Conservation (phyloP, 2,329 filamentous ascomycete genomes). For the Cryphonectria japonica region DNA sequence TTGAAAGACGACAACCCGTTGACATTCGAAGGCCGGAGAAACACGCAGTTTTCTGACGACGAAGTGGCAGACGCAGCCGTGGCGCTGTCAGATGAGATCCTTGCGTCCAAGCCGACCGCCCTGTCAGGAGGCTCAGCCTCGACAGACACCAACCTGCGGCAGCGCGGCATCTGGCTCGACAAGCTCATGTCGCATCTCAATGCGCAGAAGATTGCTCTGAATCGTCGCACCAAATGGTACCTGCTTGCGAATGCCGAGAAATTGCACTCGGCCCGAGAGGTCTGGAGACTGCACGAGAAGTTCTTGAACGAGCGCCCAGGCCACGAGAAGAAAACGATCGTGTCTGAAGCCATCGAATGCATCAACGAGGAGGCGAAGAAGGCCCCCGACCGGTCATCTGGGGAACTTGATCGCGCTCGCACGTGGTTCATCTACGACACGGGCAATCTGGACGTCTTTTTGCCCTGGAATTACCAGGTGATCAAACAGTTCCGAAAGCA, state of each 20-base stretch:
- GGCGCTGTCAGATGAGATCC: conserved; percentile 77
- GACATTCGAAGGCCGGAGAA: conserved; percentile 73
- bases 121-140: conserved; percentile 75
- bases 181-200: conserved; percentile 75
- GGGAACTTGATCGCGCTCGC: conserved; percentile 79
- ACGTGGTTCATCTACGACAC: conserved; percentile 85
- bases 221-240: conserved; percentile 73
- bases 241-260: conserved; percentile 91
- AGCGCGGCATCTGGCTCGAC: conserved; percentile 73
- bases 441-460: conserved; percentile 70
- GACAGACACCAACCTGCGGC: conserved; percentile 78
- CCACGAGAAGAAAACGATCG: conserved; percentile 68
- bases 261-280: conserved; percentile 74
- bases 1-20: conserved; percentile 81
- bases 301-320: conserved; percentile 63
- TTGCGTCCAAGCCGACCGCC: conserved; percentile 75
- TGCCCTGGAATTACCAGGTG: conserved; percentile 78
- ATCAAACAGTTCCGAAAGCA: conserved; percentile 74
- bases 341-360: conserved; percentile 74
- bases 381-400: conserved; percentile 62
- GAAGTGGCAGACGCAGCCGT: conserved; percentile 80
- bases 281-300: conserved; percentile 82
- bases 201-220: conserved; percentile 66
- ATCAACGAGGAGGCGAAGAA: conserved; percentile 79
- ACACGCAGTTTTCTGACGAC: conserved; percentile 66